Evolutionary conservation across 768 basidiomycete species (phyloP).

Genomic region (Myochromella boudieri): DNA sequence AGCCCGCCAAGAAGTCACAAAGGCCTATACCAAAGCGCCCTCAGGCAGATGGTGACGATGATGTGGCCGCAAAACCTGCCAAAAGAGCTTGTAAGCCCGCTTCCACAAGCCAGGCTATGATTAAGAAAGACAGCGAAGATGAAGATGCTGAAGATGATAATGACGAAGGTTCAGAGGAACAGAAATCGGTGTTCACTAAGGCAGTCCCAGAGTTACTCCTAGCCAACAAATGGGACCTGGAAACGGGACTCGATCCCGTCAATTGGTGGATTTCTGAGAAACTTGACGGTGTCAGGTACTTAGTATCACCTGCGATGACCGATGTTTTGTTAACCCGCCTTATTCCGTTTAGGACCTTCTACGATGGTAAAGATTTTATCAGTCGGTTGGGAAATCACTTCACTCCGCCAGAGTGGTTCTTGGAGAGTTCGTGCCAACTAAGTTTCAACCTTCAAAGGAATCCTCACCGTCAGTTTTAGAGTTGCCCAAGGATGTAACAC

Average conservation of each 20-base stretch:
- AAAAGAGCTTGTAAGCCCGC: conserved; percentile 14
- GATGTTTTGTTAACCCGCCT: no score
- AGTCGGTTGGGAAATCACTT: conserved; percentile 62
- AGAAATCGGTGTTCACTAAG: conserved; percentile 26
- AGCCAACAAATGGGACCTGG: conserved; percentile 58
- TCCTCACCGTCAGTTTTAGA: conserved; percentile 27
- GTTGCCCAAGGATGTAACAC: conserved; percentile 52
- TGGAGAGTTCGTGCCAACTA: conserved; percentile 45
- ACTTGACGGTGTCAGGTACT: conserved; percentile 60
- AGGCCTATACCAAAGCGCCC: no score
- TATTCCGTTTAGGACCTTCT: conserved; percentile 52
- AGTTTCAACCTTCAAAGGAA: background rate
- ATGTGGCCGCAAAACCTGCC: conserved; percentile 11
- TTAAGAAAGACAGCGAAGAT: conserved; percentile 26
- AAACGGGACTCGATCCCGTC: conserved; percentile 50
- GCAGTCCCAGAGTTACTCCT: conserved; percentile 46
- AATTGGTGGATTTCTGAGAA: conserved; percentile 68
- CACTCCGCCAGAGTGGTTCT: conserved; percentile 56
- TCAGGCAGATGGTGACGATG: no score
- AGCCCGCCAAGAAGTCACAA: no score
- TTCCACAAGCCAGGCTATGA: conserved; percentile 8
- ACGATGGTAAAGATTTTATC: conserved; percentile 50
- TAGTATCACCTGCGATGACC: no score
- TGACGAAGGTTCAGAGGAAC: background rate
- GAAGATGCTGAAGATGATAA: conserved; percentile 12